Conservation (phyloP, 805 yeast species). For the Saturnispora hagleri region DNA sequence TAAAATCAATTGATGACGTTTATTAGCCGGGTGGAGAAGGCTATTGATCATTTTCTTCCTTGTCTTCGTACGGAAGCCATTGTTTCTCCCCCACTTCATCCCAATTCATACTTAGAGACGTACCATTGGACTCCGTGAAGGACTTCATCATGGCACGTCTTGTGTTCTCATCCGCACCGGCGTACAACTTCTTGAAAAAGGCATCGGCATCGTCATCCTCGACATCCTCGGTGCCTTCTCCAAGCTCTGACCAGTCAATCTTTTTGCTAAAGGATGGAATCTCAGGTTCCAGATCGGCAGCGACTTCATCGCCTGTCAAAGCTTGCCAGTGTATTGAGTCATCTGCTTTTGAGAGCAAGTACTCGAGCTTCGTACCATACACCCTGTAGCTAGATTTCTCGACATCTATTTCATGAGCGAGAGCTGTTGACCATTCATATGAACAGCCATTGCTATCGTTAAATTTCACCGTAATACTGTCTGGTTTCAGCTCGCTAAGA, state of each 20-base stretch:
- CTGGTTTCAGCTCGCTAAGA: constrained; percentile 31
- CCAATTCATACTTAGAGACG: constrained; percentile 92
- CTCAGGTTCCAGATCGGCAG: neutral
- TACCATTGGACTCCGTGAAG: constrained; percentile 87
- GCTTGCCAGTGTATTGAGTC: neutral
- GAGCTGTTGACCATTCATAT: constrained; percentile 45
- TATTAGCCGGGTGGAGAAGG: neutral
- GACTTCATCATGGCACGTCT: constrained; percentile 95
- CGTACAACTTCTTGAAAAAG: constrained; percentile 69
- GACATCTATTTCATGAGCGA: constrained; percentile 43
- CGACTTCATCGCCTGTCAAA: neutral
- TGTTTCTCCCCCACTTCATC: constrained; percentile 60
- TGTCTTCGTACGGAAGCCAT: constrained; percentile 30
- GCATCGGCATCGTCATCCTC: constrained; percentile 50
- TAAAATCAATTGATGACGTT: neutral
- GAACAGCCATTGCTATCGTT: constrained; percentile 37
- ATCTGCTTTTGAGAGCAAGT: constrained; percentile 10
- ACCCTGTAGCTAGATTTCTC: constrained; percentile 38
- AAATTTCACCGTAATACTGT: constrained; percentile 36
- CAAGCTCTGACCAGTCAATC: constrained; percentile 56
- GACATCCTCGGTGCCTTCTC: constrained; percentile 34
- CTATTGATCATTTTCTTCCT: neutral
- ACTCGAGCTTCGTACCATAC: constrained; percentile 67
- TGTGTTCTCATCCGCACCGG: constrained; percentile 79
- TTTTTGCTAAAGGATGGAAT: constrained; percentile 47